These are phyloP conservation scores for Brassica carinata DNA, from an alignment of 345 rosid genomes.

Conservation along the genomic window DNA sequence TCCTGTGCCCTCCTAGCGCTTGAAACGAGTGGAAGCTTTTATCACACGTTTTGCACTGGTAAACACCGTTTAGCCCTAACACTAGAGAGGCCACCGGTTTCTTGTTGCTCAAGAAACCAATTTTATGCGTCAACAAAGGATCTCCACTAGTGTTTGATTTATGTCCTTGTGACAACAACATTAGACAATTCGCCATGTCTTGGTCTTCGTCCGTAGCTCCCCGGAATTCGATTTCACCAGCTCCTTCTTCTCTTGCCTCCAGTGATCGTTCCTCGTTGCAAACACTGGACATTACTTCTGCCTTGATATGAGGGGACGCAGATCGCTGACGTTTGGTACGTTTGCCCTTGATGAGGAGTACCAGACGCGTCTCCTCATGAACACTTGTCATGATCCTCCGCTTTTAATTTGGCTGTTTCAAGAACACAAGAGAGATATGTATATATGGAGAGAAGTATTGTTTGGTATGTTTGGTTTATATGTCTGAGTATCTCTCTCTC, in stretches of 20 bases:
- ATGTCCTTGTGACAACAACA: conserved; percentile 79
- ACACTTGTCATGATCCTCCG: conserved; percentile 40
- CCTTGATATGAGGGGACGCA: conserved; percentile 47
- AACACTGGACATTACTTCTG: conserved; percentile 34
- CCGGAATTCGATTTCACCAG: conserved; percentile 40
- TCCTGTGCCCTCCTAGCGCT: conserved; percentile 90
- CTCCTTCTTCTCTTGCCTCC: conserved; percentile 38
- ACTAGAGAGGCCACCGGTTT: conserved; percentile 27
- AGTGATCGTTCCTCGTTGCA: conserved; percentile 35
- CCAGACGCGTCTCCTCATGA: conserved; percentile 41
- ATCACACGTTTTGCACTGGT: conserved; percentile 83
- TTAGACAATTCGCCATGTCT: conserved; percentile 93
- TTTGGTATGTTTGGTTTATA: conserved; percentile 34
- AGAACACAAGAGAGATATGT: conserved; percentile 26
- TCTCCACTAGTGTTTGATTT: conserved; percentile 48
- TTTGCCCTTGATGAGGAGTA: conserved; percentile 58
- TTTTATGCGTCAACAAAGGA: conserved; percentile 24
- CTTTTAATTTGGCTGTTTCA: conserved; percentile 13
- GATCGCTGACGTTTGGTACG: conserved; percentile 74
- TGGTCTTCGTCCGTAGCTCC: conserved; percentile 68
- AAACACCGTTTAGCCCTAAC: conserved; percentile 43
- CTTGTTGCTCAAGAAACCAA: conserved; percentile 16
- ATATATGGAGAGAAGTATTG: conserved; percentile 36
- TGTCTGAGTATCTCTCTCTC: conserved; percentile 16
- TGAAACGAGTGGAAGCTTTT: conserved; percentile 84